Evolutionary conservation across 768 basidiomycete genomes (phyloP).

Genomic region (Pleurotus ostreatus): DNA sequence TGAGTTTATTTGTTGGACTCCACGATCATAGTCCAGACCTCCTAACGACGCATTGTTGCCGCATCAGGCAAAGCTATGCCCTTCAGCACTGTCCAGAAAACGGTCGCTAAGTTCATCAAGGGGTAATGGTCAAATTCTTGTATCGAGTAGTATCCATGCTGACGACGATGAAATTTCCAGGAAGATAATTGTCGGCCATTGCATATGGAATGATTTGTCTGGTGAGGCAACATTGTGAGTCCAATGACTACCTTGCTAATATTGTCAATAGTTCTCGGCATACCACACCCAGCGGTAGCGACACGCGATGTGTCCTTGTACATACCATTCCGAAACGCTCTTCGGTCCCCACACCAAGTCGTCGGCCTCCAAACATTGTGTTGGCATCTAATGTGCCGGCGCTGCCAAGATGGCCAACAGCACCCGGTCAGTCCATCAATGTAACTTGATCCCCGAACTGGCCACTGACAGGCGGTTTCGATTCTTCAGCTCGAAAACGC

Average conservation of each 20-base stretch:
- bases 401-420: slow-evolving; percentile 67
- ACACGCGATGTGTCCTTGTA: slow-evolving; percentile 83
- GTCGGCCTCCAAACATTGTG: slow-evolving; percentile 75
- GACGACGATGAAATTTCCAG: background rate
- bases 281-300: slow-evolving; percentile 72
- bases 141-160: no score
- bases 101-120: slow-evolving; percentile 61
- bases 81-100: slow-evolving; percentile 64
- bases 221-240: slow-evolving; percentile 34
- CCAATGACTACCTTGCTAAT: background rate
- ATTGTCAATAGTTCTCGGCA: slow-evolving; percentile 58
- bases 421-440: slow-evolving; percentile 54
- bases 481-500: slow-evolving; percentile 68
- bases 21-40: background rate
- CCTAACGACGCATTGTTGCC: background rate
- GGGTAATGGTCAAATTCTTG: slow-evolving; percentile 42
- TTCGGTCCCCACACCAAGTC: slow-evolving; percentile 56
- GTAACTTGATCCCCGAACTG: background rate
- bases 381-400: slow-evolving; percentile 79
- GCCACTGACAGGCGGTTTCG: background rate
- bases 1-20: slow-evolving; percentile 14
- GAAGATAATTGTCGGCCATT: slow-evolving; percentile 52
- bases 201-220: slow-evolving; percentile 78
- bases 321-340: slow-evolving; percentile 29
- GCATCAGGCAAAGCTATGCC: slow-evolving; percentile 42